Conservation (phyloP, 441 rosid species). For the Pelargonium myrrhifolium region DNA sequence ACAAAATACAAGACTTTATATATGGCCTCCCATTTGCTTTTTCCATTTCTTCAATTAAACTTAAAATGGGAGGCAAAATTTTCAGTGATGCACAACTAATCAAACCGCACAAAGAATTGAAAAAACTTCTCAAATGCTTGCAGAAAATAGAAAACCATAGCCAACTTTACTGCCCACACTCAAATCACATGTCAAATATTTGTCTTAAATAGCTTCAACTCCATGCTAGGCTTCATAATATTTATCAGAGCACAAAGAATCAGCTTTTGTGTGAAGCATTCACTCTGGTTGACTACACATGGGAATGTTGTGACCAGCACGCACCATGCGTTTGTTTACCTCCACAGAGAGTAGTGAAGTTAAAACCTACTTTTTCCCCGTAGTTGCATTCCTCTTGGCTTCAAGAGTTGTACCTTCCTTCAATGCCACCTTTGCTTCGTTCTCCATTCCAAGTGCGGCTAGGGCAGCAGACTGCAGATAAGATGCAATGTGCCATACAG, state of each 20-base stretch:
- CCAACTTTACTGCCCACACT: not conserved
- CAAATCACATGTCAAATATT: not conserved
- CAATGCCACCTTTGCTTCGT: constrained; percentile 63
- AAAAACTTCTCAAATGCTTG: constrained; percentile 8
- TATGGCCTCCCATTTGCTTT: constrained; percentile 8
- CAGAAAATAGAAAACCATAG: too few relatives aligned
- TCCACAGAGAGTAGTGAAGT: not conserved
- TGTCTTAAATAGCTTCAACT: constrained; percentile 7
- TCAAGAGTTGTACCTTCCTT: constrained; percentile 70
- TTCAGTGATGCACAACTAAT: constrained; percentile 11
- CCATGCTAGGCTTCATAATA: constrained; percentile 5
- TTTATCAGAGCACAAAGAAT: not conserved
- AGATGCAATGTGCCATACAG: constrained; percentile 75
- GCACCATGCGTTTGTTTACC: too few relatives aligned
- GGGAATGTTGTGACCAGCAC: not conserved
- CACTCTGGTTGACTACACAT: not conserved
- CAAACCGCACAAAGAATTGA: constrained; percentile 23
- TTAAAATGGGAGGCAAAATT: not conserved
- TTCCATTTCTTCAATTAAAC: constrained; percentile 7
- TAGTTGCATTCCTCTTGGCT: constrained; percentile 33
- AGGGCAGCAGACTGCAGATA: constrained; percentile 77
- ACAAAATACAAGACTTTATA: constrained; percentile 17
- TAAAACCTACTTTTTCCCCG: constrained; percentile 17
- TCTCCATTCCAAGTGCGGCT: constrained; percentile 52
- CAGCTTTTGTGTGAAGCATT: constrained; percentile 7